Evolutionary conservation across 768 basidiomycete species (phyloP).

Genomic region (Lentinula sp.): DNA sequence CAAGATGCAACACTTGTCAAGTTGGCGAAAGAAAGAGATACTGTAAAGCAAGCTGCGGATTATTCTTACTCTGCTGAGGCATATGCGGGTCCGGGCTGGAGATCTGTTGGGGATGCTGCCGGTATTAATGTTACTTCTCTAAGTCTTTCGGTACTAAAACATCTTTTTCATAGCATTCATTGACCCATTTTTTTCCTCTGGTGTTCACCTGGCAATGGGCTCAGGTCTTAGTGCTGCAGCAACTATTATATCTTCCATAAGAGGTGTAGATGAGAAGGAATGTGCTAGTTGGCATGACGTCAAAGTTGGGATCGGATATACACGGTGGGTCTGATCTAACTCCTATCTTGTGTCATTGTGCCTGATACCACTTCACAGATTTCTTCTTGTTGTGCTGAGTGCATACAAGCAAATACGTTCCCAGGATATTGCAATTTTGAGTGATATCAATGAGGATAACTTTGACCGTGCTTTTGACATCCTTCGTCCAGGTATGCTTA

Average conservation of each 20-base stretch:
- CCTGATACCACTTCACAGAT: background rate
- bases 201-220: constrained; percentile 35
- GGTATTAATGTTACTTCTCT: too few relatives aligned
- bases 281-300: constrained; percentile 12
- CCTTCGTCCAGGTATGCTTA: background rate
- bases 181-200: constrained; percentile 41
- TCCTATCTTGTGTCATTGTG: background rate
- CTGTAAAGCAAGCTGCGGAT: too few relatives aligned
- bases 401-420: constrained; percentile 1
- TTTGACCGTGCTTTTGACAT: background rate
- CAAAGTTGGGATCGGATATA: background rate
- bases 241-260: constrained; percentile 30
- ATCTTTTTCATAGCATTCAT: too few relatives aligned
- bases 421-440: too few relatives aligned
- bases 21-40: too few relatives aligned
- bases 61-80: too few relatives aligned
- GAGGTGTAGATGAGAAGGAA: constrained; percentile 21
- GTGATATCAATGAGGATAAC: background rate
- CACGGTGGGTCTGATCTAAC: background rate
- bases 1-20: too few relatives aligned
- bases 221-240: constrained; percentile 32
- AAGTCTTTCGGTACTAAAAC: too few relatives aligned
- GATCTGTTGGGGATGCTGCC: too few relatives aligned
- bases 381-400: background rate
- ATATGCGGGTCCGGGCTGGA: too few relatives aligned